These are phyloP conservation scores for Alternaria arbusti DNA, from an alignment of 2,329 filamentous ascomycete genomes.

Conservation along the genomic window DNA sequence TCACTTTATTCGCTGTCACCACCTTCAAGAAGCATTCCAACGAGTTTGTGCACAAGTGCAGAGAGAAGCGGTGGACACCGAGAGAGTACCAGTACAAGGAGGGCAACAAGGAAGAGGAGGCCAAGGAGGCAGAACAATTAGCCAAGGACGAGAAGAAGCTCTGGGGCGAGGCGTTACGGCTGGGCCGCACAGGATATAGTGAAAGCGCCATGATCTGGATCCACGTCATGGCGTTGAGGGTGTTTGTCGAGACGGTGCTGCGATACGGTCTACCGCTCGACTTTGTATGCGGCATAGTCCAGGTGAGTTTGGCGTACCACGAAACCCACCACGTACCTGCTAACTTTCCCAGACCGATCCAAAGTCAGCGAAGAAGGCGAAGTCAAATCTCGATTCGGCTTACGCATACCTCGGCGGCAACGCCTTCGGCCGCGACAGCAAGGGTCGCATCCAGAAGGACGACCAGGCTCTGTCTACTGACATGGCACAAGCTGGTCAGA, in stretches of 20 bases:
- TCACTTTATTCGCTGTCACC: constrained; percentile 84
- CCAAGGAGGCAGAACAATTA: constrained; percentile 82
- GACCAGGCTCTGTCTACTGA: constrained; percentile 80
- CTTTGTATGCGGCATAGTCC: constrained; percentile 83
- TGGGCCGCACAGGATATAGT: constrained; percentile 91
- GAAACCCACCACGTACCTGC: neutral
- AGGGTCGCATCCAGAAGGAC: constrained; percentile 88
- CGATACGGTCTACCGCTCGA: constrained; percentile 91
- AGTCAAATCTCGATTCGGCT: constrained; percentile 70
- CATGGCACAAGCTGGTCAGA: constrained; percentile 75
- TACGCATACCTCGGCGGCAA: constrained; percentile 96
- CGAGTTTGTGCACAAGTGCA: constrained; percentile 90
- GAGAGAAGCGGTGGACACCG: constrained; percentile 93
- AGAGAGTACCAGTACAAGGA: constrained; percentile 93
- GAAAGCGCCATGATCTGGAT: constrained; percentile 97
- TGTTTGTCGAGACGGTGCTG: constrained; percentile 98
- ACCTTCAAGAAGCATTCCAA: constrained; percentile 89
- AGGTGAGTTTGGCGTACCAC: constrained; percentile 61
- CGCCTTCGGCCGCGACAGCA: constrained; percentile 91
- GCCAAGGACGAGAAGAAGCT: constrained; percentile 86
- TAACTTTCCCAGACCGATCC: constrained; percentile 69
- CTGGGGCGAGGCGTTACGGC: constrained; percentile 87
- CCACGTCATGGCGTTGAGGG: constrained; percentile 85
- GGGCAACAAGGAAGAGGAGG: constrained; percentile 87
- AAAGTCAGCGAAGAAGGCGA: constrained; percentile 80